Conservation (phyloP, 2,329 filamentous ascomycete species). For the Ilyonectria robusta region DNA sequence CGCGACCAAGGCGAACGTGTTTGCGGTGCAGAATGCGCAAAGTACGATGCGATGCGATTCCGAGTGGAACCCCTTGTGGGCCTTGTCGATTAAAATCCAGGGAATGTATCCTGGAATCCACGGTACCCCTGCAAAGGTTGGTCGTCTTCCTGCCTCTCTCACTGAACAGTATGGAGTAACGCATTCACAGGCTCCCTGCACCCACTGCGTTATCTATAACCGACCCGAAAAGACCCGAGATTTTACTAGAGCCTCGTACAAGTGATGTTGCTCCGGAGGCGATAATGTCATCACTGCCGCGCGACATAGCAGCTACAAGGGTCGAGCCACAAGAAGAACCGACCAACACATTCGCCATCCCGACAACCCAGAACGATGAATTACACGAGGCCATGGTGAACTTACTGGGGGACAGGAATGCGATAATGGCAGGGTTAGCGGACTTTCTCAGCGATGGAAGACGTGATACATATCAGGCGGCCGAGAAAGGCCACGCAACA, state of each 20-base stretch:
- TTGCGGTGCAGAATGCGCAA: slow-evolving; percentile 1
- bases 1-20: not conserved
- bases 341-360: not conserved
- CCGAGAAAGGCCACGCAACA: not conserved
- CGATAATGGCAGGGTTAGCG: not conserved
- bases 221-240: not conserved
- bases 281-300: too few species aligned
- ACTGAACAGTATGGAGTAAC: not conserved
- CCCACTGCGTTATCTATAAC: not conserved
- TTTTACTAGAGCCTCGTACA: not conserved
- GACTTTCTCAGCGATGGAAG: not conserved
- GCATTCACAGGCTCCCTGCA: not conserved
- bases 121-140: not conserved
- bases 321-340: not conserved
- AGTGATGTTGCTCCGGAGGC: not conserved
- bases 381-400: not conserved
- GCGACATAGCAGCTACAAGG: not conserved
- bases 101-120: not conserved
- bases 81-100: not conserved
- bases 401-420: not conserved
- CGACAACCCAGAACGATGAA: not conserved
- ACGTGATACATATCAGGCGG: not conserved
- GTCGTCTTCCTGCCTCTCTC: not conserved
- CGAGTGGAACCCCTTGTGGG: not conserved
- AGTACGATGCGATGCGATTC: not conserved